Evolutionary conservation across 2,329 filamentous ascomycete genomes (phyloP).

Genomic region (Botrytis hyacinthi): DNA sequence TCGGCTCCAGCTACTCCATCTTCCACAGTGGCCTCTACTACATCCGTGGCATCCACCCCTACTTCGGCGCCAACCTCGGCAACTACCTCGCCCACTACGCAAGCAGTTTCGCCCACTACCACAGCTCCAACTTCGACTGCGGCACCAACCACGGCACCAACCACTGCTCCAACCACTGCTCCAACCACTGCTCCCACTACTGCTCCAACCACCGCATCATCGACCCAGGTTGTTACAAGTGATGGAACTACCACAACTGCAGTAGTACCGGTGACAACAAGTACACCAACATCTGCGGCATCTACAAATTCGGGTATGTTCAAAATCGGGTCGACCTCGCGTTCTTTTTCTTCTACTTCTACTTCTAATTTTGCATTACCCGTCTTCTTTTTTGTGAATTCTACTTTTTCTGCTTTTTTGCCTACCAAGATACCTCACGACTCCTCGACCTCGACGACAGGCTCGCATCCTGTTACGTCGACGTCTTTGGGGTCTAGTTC

Average conservation of each 20-base stretch:
- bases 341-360: slow-evolving; percentile 26
- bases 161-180: not conserved
- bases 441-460: slow-evolving; percentile 17
- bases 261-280: slow-evolving; percentile 14
- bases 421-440: slow-evolving; percentile 11
- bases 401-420: slow-evolving; percentile 9
- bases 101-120: not conserved
- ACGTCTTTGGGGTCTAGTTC: slow-evolving; percentile 3
- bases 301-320: slow-evolving; percentile 27
- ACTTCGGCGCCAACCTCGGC: not conserved
- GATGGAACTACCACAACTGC: not conserved
- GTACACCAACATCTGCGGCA: slow-evolving; percentile 22
- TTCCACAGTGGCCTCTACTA: slow-evolving; percentile 7
- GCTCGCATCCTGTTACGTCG: not conserved
- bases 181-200: not conserved
- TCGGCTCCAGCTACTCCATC: slow-evolving; percentile 15
- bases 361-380: not conserved
- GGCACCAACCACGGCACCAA: not conserved
- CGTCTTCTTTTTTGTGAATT: slow-evolving; percentile 14
- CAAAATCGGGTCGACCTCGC: slow-evolving; percentile 22
- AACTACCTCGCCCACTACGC: not conserved
- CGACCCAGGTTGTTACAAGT: slow-evolving; percentile 3
- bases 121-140: not conserved
- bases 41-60: not conserved
- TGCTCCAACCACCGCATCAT: not conserved